Conservation (phyloP, 2,329 filamentous ascomycete species). For the Microascus cirrosus region DNA sequence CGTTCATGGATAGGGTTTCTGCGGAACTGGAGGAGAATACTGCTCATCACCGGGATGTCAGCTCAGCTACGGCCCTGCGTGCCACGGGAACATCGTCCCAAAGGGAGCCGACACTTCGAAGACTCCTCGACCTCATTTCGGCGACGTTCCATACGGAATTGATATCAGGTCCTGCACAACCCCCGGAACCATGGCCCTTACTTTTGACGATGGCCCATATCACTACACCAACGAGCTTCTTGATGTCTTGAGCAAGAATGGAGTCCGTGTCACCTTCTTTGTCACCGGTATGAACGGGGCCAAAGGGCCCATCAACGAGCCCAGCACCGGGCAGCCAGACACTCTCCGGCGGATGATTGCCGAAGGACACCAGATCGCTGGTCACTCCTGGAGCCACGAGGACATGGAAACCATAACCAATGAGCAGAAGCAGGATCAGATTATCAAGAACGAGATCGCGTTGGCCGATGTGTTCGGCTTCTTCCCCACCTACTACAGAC, state of each 20-base stretch:
- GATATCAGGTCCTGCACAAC: conserved; percentile 27
- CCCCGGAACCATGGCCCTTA: conserved; percentile 29
- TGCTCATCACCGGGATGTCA: conserved; percentile 52
- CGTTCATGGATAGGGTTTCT: neutral
- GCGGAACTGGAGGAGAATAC: conserved; percentile 19
- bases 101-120: conserved; percentile 40
- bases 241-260: conserved; percentile 19
- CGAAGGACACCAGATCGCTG: conserved; percentile 50
- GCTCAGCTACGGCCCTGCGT: conserved; percentile 48
- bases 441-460: conserved; percentile 32
- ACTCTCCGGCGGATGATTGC: conserved; percentile 32
- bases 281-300: conserved; percentile 22
- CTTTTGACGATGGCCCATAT: conserved; percentile 35
- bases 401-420: conserved; percentile 24
- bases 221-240: conserved; percentile 28
- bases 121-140: conserved; percentile 39
- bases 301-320: conserved; percentile 33
- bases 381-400: conserved; percentile 37
- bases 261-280: conserved; percentile 25
- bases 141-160: conserved; percentile 43
- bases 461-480: conserved; percentile 28
- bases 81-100: conserved; percentile 45
- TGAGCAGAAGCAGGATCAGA: conserved; percentile 22
- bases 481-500: conserved; percentile 30
- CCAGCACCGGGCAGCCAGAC: conserved; percentile 13